Evolutionary conservation across 1,139 yeast species (phyloP), one percentile per base, ranked within the genome.

Genomic region (Saccharomyces hybrid): DNA sequence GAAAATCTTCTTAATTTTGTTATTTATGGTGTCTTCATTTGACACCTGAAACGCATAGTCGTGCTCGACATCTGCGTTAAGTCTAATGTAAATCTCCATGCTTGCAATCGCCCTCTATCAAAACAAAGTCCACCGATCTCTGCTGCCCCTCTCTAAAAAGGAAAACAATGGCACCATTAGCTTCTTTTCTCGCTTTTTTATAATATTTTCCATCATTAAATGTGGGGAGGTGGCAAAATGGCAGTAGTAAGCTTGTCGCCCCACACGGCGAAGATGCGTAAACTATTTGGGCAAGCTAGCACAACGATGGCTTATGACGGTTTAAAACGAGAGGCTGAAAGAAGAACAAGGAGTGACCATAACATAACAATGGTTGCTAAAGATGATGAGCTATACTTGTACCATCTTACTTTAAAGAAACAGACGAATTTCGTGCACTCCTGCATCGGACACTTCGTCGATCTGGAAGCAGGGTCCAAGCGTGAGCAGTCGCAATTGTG

Each of bases 11-110:
- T 75, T 69, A 60, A 91, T 76, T 58, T 79, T 84, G 2, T 68
- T 57, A 26, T 76, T 73, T 61, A 89, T 84, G 3, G 82, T 72
- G 51, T 82, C 79, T 25, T 78, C 75, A 16, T 81, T 73, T 47
- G 78, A 77, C 16, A 91, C 80, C 61, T 82, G 86, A 74, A 93
- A 89, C 64, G 97, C 88, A 71, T 89, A 91, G 70, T 93, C 99
- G 70, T 86, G 86, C 65, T 89, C 97, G 54, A 74, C 70, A 67
- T 90, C 97, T 58, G 81, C 86, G 68, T 88, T 89, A 79, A 93
- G 83, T 55, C 99, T 84, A 59, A 93, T 71, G 73, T 85, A 91
- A 48, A 90, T 73, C 66, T 91, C 97, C 70, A 80, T 71, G 41
- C 60, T 64, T 19, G 26, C 44, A 38, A 38, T 38, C 7, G 25